Evolutionary conservation across 2,329 filamentous ascomycete species (phyloP), one percentile per base, ranked within the genome.

Genomic region (Proliferodiscus dingleyae): DNA sequence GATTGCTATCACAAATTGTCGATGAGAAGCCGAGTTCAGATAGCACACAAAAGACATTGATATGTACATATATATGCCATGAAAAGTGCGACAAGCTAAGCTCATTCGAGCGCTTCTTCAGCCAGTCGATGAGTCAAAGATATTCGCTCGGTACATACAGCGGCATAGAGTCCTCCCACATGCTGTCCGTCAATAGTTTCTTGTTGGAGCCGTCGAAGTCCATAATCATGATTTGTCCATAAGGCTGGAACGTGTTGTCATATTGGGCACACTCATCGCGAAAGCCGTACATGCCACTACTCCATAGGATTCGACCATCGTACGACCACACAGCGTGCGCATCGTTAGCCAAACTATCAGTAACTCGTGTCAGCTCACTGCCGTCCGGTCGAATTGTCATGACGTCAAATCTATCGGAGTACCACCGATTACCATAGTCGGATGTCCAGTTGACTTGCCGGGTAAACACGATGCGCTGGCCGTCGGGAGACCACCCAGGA

Each of bases 181-280:
- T 59, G 13, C 49, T 58, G 37, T 65, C 60, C 1, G 61, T 63
- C 32, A 64, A 33, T 52, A 62, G 46, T 2, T 16, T 46, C 51
- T 64, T 64, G 26, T 61, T 54, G 8, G 52, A 57, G 0, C 70
- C 69, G 57, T 71, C 67, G 11, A 58, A 57, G 46, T 71, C 57
- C 68, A 71, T 71, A n/a, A 66, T 46, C 39, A 69, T 60, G 36
- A 72, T 67, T 59, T 71, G 68, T 0, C 68, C 68, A 36, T 70
- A 71, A 0, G 67, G 69, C 56, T 72, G 66, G 53, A 71, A 72
- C 1, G 68, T 70, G 28, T 68, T 49, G 41, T 71, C 69, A 41
- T 66, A 71, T 1, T 65, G 51, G 1, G 64, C 60, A 9, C 62
- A 60, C 59, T 72, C 69, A 33, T 68, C 64, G 28, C 66, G 60